phyloP scores from a whole-genome alignment of 2,329 filamentous ascomycete genomes.

The Beauveria sp. region DNA sequence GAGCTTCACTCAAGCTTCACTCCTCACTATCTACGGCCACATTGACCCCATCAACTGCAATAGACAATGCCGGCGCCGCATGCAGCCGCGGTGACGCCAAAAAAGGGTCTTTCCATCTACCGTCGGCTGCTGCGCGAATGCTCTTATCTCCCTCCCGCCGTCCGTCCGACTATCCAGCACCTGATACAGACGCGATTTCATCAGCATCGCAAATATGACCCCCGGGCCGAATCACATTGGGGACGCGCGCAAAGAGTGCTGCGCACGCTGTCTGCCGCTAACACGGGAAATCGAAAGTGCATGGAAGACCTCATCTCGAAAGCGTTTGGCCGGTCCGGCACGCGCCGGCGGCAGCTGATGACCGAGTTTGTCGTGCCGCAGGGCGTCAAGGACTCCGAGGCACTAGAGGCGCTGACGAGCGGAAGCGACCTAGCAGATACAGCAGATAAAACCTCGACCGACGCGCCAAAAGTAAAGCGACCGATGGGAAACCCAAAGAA shows the following conservation, averaged over 20 bases:
- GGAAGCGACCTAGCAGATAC: not conserved
- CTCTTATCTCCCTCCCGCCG: conserved; percentile 49
- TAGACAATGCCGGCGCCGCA: conserved; percentile 1
- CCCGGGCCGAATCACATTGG: conserved; percentile 25
- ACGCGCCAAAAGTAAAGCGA: conserved; percentile 8
- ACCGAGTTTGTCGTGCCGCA: conserved; percentile 28
- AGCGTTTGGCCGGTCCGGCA: conserved; percentile 47
- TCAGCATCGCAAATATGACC: conserved; percentile 25
- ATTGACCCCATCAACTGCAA: not conserved
- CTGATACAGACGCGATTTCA: conserved; percentile 41
- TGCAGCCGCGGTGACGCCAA: not conserved
- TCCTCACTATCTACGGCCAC: not conserved
- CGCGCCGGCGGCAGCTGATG: conserved; percentile 41
- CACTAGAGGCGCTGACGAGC: conserved; percentile 29
- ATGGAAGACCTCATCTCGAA: conserved; percentile 41
- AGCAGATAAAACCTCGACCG: not conserved
- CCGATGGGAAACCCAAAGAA: conserved; percentile 11
- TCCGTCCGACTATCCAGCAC: conserved; percentile 35
- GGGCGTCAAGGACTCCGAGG: conserved; percentile 32
- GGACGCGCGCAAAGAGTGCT: conserved; percentile 35
- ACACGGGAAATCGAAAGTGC: conserved; percentile 38
- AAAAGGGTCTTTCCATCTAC: conserved; percentile 32
- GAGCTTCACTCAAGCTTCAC: not conserved
- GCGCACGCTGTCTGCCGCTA: conserved; percentile 44
- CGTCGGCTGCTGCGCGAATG: conserved; percentile 53